A percentile compares a stretch with the other conserved stretches of the same genome.
Conservation (phyloP, 2,329 filamentous ascomycete species). For the Cucurbitaria berberidis region DNA sequence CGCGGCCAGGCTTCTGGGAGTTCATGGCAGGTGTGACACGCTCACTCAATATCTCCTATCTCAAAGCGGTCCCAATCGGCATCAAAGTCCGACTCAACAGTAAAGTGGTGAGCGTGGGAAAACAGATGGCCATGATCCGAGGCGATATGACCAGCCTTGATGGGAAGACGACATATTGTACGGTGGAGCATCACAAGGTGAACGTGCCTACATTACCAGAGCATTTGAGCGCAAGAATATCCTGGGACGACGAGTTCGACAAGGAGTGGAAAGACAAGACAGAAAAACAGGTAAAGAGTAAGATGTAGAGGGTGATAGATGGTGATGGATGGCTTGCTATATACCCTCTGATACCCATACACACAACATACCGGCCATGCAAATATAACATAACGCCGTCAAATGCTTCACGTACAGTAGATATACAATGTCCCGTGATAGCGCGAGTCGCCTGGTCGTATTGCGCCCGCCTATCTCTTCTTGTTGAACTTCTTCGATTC, state of each 20-base stretch:
- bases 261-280: constrained; percentile 28
- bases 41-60: constrained; percentile 58
- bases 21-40: constrained; percentile 60
- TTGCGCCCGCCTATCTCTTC: constrained; percentile 44
- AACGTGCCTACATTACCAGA: constrained; percentile 50
- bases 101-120: constrained; percentile 55
- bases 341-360: background rate
- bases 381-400: constrained; percentile 17
- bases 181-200: constrained; percentile 62
- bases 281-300: constrained; percentile 18
- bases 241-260: constrained; percentile 56
- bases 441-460: background rate
- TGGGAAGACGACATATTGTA: constrained; percentile 56
- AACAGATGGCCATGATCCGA: constrained; percentile 60
- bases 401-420: constrained; percentile 22
- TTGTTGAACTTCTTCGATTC: constrained; percentile 57
- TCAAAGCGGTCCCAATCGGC: constrained; percentile 56
- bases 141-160: constrained; percentile 59
- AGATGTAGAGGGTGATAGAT: constrained; percentile 16
- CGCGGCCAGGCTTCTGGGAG: constrained; percentile 59
- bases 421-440: constrained; percentile 16
- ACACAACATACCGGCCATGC: background rate
- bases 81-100: constrained; percentile 53
- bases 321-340: background rate
- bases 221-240: constrained; percentile 48